Conservation (phyloP, 2,329 filamentous ascomycete genomes). For the Phyllosticta capitalensis region DNA sequence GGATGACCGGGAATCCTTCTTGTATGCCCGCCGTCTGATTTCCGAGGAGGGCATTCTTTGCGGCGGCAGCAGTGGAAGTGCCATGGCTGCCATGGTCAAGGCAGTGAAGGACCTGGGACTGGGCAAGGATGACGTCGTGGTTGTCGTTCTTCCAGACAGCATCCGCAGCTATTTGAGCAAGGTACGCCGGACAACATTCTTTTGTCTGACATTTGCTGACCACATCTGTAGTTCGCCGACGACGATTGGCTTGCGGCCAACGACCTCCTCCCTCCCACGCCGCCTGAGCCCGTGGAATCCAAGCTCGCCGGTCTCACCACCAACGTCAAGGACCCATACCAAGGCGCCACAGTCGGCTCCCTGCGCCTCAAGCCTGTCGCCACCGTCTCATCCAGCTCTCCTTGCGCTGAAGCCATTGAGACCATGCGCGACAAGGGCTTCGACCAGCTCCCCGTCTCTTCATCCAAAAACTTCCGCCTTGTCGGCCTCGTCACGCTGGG, state of each 20-base stretch:
- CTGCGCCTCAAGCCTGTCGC: slow-evolving; percentile 91
- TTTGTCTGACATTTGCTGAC: not conserved
- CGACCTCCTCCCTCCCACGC: slow-evolving; percentile 65
- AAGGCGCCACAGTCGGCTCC: slow-evolving; percentile 66
- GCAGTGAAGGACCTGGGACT: slow-evolving; percentile 70
- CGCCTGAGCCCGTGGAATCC: slow-evolving; percentile 32
- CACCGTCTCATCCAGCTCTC: slow-evolving; percentile 60
- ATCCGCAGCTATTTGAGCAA: slow-evolving; percentile 97
- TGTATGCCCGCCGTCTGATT: slow-evolving; percentile 81
- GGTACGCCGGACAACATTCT: slow-evolving; percentile 26
- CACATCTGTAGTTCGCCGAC: slow-evolving; percentile 63
- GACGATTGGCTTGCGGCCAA: slow-evolving; percentile 99
- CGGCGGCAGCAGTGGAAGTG: slow-evolving; percentile 87
- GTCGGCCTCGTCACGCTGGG: slow-evolving; percentile 91
- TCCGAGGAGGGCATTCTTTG: slow-evolving; percentile 89
- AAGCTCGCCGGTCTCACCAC: slow-evolving; percentile 23
- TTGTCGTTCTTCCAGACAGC: slow-evolving; percentile 88
- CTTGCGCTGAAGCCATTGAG: slow-evolving; percentile 83
- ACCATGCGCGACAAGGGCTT: slow-evolving; percentile 98
- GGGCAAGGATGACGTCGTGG: slow-evolving; percentile 74
- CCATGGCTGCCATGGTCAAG: slow-evolving; percentile 70
- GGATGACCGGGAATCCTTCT: slow-evolving; percentile 82
- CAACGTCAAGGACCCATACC: slow-evolving; percentile 56
- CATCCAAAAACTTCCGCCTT: slow-evolving; percentile 55
- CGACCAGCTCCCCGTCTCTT: slow-evolving; percentile 88